Evolutionary conservation across 140 eudicot genomes (phyloP).

Genomic region (Cichorium intybus): DNA sequence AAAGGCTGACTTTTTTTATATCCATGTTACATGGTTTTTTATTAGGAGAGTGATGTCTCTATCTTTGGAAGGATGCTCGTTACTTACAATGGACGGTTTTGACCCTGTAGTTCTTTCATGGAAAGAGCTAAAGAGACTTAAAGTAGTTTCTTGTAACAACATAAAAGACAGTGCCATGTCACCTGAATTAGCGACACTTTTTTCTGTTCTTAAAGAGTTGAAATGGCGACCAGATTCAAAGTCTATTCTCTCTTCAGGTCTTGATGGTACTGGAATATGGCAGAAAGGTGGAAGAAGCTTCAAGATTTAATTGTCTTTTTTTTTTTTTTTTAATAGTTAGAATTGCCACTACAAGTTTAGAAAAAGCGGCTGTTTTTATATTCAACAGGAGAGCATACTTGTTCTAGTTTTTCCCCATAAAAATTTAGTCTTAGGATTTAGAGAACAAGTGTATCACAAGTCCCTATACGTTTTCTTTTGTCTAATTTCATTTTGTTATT

Average conservation of each 20-base stretch:
- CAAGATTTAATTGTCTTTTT: constrained; percentile 29
- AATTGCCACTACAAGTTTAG: not conserved
- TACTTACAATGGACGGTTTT: constrained; percentile 78
- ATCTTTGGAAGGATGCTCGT: constrained; percentile 91
- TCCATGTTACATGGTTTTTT: constrained; percentile 8
- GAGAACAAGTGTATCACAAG: constrained; percentile 31
- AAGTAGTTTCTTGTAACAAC: constrained; percentile 83
- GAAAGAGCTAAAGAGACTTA: constrained; percentile 85
- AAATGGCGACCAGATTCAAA: constrained; percentile 93
- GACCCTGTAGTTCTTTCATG: constrained; percentile 74
- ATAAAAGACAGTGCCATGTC: constrained; percentile 80
- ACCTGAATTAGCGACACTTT: constrained; percentile 66
- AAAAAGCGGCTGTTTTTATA: not conserved
- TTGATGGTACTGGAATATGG: constrained; percentile 83
- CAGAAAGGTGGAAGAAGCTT: constrained; percentile 84
- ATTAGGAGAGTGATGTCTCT: constrained; percentile 67
- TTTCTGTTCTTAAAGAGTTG: constrained; percentile 79
- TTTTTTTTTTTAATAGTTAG: constrained; percentile 4
- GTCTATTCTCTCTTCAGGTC: constrained; percentile 74
- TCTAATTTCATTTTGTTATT: constrained; percentile 23
- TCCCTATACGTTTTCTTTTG: not conserved
- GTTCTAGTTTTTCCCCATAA: constrained; percentile 23
- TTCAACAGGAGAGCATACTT: constrained; percentile 21
- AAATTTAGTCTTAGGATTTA: constrained; percentile 22
- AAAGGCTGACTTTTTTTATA: not conserved